Evolutionary conservation across 305 asterid species (phyloP), one percentile per base, ranked within the genome.

Genomic region (Withania somnifera): DNA sequence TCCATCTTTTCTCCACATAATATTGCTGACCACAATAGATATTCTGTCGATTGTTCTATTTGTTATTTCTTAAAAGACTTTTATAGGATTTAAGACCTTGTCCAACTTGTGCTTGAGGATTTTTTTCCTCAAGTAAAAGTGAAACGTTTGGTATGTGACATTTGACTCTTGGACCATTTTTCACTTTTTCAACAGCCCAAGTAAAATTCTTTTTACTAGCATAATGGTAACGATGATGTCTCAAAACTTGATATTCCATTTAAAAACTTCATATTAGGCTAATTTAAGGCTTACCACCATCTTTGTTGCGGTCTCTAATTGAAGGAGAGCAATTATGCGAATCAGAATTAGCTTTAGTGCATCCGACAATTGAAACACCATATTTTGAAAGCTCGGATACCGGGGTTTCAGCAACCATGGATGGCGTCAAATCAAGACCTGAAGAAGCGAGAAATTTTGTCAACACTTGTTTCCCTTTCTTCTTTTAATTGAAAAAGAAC

Each of bases 401-500:
- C 17, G 96, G 97, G 11, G 96, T 91, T 84, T 91, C 98, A 17
- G 85, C 90, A 88, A 90, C 96, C 75, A 91, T 76, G 14, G 83
- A 87, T 81, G 86, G 84, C 24, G 85, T 88, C 52, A 87, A 82
- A 79, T 63, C 84, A 82, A 71, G 87, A 85, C 86, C 91, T 83
- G 82, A 81, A 77, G 76, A 24, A 83, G 11, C 53, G 51, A 84
- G 45, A 77, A 77, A n/a, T 60, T 84, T 71, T 42, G 45, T 58
- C 79, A 80, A 61, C 57, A 14, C 28, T n/a, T 45, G n/a, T 66
- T 75, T 47, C 58, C 52, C 42, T 19, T 15, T 28, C 7, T 69
- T 14, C 56, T 42, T 42, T 40, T 71, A 22, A 7, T 14, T 3
- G 38, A 61, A 64, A 17, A 32, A 64, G 47, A n/a, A 63, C 32